Base-by-base conservation (phyloP, 441 rosid genomes). In the Kokia cookei region DNA sequence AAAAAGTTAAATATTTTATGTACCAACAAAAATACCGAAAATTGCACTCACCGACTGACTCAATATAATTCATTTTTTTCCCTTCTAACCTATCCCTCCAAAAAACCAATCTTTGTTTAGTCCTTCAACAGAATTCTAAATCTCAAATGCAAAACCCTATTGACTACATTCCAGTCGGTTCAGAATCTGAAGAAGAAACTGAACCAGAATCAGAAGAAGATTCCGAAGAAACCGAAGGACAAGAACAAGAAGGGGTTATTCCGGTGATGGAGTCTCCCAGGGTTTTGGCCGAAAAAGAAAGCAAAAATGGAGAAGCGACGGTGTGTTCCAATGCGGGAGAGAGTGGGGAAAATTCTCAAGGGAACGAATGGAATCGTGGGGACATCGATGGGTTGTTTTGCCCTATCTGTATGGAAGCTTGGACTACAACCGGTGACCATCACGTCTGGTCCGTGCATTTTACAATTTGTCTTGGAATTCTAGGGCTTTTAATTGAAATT, bases 381-480 rank as follows among this genome's bases (percentile, higher is more conserved):
- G 96, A 92, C 12, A 75, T 84, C 29, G 98, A 94, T 14, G 97
- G 92, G 29, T 80, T 84, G 42, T 86, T 83, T 47, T 94, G 98
- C 78, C 82, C 96, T 14, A 92, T 94, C 57, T 94, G 98, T 51
- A 84, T 91, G 95, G 96, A 94, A 50, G 79, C 87, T 68, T 92
- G 97, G 96, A 86, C 93, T 12, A 82, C 78, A 43, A 77, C 72
- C 27, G 97, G 97, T 29, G 88, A 84, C 40, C 97, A 94, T 77
- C 92, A 86, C 67, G 76, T 92, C 80, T 88, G 96, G 97, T 92
- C 35, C 17, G 73, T 63, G 9, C 29, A 40, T 64, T 57, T 40
- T 13, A 19, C 54, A 2, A 43, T 19, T 27, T 12, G 4, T 66
- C 26, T 47, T 61, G 15, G 70, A 73, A 37, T 69, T 57, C 3